Conservation (phyloP, 768 basidiomycete species). For the Glaciozyma antarctica region DNA sequence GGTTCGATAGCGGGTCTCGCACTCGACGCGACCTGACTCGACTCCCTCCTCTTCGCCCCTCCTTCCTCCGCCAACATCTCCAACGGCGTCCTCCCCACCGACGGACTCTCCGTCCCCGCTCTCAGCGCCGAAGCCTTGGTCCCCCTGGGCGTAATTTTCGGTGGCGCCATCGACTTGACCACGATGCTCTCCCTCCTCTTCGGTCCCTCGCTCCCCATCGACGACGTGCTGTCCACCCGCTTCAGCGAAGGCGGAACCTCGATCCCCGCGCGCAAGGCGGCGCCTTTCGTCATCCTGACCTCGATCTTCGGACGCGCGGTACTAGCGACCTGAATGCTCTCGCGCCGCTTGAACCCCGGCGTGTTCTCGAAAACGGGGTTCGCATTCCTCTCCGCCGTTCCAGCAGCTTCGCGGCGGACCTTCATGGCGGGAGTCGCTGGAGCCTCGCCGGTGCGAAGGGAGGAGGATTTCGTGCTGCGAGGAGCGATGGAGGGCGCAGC, state of each 20-base stretch:
- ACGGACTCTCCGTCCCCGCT: neutral
- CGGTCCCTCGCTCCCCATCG: neutral
- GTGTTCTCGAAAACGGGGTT: neutral
- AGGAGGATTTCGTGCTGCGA: slow-evolving; percentile 3
- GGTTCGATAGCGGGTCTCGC: neutral
- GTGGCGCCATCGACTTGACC: neutral
- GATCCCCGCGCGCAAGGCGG: neutral
- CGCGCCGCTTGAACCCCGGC: neutral
- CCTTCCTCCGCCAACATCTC: neutral
- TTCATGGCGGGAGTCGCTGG: neutral
- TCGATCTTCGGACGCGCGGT: neutral
- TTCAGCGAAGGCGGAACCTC: neutral
- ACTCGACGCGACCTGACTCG: neutral
- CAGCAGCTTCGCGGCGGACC: slow-evolving; percentile 1
- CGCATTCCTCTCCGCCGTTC: neutral
- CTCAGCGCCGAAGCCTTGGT: neutral
- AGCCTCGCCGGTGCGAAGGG: slow-evolving; percentile 4
- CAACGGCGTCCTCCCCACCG: neutral
- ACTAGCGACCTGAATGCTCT: slow-evolving; percentile 1
- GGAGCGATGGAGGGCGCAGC: slow-evolving; percentile 19
- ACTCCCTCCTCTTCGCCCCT: neutral
- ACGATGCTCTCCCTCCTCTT: neutral
- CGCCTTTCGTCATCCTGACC: neutral
- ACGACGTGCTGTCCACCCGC: neutral
- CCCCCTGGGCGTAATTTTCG: neutral